A percentile compares a stretch with the other conserved stretches of the same genome.
phyloP scores from a whole-genome alignment of 140 eudicot genomes.

The Erigeron philadelphicus region DNA sequence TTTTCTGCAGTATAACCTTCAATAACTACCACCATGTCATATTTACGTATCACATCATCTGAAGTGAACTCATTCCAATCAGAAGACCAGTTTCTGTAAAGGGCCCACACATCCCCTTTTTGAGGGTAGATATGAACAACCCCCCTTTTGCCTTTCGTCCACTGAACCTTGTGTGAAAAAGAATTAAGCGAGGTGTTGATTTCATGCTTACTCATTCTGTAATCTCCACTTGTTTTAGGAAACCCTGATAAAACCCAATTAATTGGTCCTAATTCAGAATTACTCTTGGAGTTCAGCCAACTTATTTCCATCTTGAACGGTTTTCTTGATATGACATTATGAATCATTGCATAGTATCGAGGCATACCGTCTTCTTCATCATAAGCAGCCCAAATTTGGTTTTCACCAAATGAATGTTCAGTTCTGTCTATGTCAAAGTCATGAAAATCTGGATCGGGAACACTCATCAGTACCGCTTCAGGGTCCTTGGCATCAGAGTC shows the following conservation, averaged over 20 bases:
- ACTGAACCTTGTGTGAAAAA: conserved; percentile 61
- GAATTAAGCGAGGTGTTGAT: conserved; percentile 33
- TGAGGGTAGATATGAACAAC: conserved; percentile 42
- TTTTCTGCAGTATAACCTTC: conserved; percentile 43
- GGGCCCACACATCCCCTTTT: conserved; percentile 65
- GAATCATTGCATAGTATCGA: conserved; percentile 56
- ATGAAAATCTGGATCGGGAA: conserved; percentile 60
- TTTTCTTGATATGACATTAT: conserved; percentile 35
- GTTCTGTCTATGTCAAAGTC: conserved; percentile 56
- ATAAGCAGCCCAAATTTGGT: conserved; percentile 64
- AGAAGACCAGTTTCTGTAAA: conserved; percentile 55
- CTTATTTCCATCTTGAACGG: conserved; percentile 52
- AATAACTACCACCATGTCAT: conserved; percentile 45
- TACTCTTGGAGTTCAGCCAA: conserved; percentile 51
- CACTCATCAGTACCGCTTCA: conserved; percentile 36
- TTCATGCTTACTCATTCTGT: conserved; percentile 39
- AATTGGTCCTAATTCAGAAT: conserved; percentile 44
- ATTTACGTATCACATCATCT: conserved; percentile 47
- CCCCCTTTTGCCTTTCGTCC: conserved; percentile 41
- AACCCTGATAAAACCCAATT: conserved; percentile 59
- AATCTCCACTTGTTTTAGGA: conserved; percentile 58
- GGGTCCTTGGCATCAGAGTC: conserved; percentile 17
- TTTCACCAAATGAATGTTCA: conserved; percentile 46
- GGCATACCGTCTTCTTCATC: conserved; percentile 77
- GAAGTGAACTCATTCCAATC: conserved; percentile 47